Evolutionary conservation across 1,139 yeast genomes (phyloP), one percentile per base, ranked within the genome.

Genomic region (Geotrichum europaeum): DNA sequence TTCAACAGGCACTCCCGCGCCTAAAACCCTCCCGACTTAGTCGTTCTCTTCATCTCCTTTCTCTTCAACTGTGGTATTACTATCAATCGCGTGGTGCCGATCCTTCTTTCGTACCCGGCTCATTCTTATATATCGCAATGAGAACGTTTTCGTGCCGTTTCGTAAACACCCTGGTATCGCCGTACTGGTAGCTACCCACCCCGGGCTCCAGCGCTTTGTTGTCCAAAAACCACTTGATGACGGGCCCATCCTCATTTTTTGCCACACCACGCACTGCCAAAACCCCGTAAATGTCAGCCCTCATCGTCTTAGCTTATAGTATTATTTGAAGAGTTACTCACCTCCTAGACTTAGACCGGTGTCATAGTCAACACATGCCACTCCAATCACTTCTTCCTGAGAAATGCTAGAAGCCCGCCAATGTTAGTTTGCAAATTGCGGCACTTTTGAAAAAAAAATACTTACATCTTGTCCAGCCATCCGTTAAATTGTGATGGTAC

Each of bases 271-370:
- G 64, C 4, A 62, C 67, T 64, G 30, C 25, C 7, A 10, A 43
- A 51, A 5, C 7, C 22, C 10, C 7, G 20, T 10, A 18, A 49
- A 40, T 25, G 24, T 12, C 47, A 40, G 47, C 3, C 47, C 10
- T 40, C 5, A n/a, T 40, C 9, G 6, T 40, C 22, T 40, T 22
- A n/a, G 20, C 20, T 15, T 22, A 40, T 18, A 6, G 5, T n/a
- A 15, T 15, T 6, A 25, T 20, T 30, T 34, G 28, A 24, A 25
- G 24, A 22, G 13, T 18, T 18, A 47, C 65, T 49, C 53, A 63
- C 65, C 56, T 12, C 73, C 73, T n/a, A 70, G 55, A 57, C 72
- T 67, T 36, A 70, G 64, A 3, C 73, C 73, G 1, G 65, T 64
- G 18, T 49, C 49, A 24, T 56, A 32, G 57, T 70, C 72, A 13